Evolutionary conservation across 2,329 filamentous ascomycete species (phyloP), one percentile per base, ranked within the genome.

Genomic region (Aureobasidium sp.): DNA sequence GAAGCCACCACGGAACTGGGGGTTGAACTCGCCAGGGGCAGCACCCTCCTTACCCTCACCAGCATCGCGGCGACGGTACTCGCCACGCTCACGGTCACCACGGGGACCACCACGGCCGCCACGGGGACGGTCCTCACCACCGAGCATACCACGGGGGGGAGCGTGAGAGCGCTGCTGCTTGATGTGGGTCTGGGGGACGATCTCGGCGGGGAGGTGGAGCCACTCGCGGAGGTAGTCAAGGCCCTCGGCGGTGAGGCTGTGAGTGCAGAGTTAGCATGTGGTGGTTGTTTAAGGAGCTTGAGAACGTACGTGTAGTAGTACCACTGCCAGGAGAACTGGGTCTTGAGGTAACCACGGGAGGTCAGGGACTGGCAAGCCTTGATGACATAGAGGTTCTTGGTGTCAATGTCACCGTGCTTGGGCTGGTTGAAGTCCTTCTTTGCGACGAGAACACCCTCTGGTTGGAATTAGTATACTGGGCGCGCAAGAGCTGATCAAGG

Each of bases 191-290:
- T 95, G 91, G 73, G 94, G 94, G 71, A 99, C 94, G 77, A 99
- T 97, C 87, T 99, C 94, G 78, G 94, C 92, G 75, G 94, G 94
- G 74, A 99, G 89, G 83, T 99, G 94, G 74, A 99, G 92, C 94
- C 94, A 99, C 86, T 99, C 94, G 78, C 94, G 93, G 79, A 99
- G 92, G 87, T 99, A 99, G 85, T 97, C 93, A 79, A 99, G 93
- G 83, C 94, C 94, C 86, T 97, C 92, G 76, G 92, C 90, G 79
- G 93, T 97, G 81, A 99, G 88, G 81, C 94, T 59, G 57, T 50
- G 57, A 48, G 10, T 4, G 29, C 2, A 49, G 3, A 25, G 57
- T 59, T 8, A 59, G 57, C 8, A 45, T 34, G n/a, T 30, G 25
- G 37, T 42, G 39, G 37, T 30, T 6, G 2, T 15, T 4, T 4